Conservation (phyloP, 495 filamentous ascomycete species). For the Opeltia flavorubescens region DNA sequence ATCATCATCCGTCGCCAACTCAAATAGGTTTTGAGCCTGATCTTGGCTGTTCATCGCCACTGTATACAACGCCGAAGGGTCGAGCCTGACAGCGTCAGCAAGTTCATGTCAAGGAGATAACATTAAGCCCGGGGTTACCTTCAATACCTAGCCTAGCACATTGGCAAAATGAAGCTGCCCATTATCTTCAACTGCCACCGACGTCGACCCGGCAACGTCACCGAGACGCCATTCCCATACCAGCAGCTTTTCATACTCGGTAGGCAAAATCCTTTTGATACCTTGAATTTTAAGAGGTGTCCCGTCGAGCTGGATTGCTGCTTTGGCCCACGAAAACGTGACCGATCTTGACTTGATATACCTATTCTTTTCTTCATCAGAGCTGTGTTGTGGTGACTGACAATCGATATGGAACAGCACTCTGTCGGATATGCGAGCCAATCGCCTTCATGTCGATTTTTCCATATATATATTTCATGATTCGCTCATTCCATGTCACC, state of each 20-base stretch:
- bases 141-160: background rate
- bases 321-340: background rate
- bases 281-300: no score
- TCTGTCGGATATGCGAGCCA: constrained; percentile 93
- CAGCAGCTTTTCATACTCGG: constrained; percentile 62
- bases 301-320: background rate
- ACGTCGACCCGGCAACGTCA: background rate
- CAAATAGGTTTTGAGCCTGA: background rate
- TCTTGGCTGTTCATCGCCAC: background rate
- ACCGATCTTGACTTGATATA: background rate
- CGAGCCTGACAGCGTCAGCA: background rate
- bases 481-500: constrained; percentile 77
- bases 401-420: constrained; percentile 37
- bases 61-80: background rate
- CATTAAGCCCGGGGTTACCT: background rate
- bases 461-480: constrained; percentile 98
- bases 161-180: background rate
- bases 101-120: background rate
- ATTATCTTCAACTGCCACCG: background rate
- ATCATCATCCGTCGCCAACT: background rate
- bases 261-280: constrained; percentile 23
- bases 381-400: constrained; percentile 21
- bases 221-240: constrained; percentile 26
- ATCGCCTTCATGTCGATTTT: constrained; percentile 99
- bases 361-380: background rate